These are phyloP conservation scores for Ophiosphaerella narmari DNA, from an alignment of 2,329 filamentous ascomycete genomes.

Conservation along the genomic window DNA sequence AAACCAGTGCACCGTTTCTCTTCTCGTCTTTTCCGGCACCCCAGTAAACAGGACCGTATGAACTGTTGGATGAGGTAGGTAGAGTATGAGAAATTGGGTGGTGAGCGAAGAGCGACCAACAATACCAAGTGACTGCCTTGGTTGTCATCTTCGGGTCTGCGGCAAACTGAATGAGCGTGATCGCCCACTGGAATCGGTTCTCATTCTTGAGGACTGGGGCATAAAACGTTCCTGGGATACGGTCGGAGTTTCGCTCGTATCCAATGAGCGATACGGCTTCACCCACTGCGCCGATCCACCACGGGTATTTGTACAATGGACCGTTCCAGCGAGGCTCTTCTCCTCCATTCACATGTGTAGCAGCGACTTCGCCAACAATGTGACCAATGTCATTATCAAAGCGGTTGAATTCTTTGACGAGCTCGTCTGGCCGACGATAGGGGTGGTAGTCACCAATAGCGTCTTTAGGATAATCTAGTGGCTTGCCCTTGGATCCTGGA, in stretches of 20 bases:
- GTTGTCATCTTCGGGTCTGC: conserved; percentile 43
- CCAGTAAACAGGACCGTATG: conserved; percentile 52
- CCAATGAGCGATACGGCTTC: conserved; percentile 70
- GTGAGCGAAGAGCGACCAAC: conserved; percentile 48
- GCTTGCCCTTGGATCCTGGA: conserved; percentile 21
- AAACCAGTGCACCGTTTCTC: conserved; percentile 40
- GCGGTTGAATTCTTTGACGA: conserved; percentile 55
- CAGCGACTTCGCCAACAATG: conserved; percentile 45
- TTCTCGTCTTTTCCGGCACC: conserved; percentile 48
- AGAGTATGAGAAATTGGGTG: conserved; percentile 52
- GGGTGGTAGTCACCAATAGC: conserved; percentile 49
- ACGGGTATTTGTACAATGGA: conserved; percentile 29
- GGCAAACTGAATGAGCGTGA: conserved; percentile 48
- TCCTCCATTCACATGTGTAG: conserved; percentile 37
- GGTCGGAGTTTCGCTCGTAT: conserved; percentile 67
- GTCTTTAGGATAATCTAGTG: conserved; percentile 22
- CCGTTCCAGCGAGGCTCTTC: conserved; percentile 31
- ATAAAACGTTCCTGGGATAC: conserved; percentile 56
- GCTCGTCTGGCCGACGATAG: conserved; percentile 51
- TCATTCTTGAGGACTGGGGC: conserved; percentile 42
- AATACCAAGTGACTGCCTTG: conserved; percentile 39
- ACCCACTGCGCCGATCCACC: conserved; percentile 62
- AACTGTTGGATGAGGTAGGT: conserved; percentile 44
- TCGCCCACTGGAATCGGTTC: conserved; percentile 44
- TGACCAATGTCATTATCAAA: conserved; percentile 48